phyloP scores from a whole-genome alignment of 75 land plant species.

The Cupressus sempervirens region DNA sequence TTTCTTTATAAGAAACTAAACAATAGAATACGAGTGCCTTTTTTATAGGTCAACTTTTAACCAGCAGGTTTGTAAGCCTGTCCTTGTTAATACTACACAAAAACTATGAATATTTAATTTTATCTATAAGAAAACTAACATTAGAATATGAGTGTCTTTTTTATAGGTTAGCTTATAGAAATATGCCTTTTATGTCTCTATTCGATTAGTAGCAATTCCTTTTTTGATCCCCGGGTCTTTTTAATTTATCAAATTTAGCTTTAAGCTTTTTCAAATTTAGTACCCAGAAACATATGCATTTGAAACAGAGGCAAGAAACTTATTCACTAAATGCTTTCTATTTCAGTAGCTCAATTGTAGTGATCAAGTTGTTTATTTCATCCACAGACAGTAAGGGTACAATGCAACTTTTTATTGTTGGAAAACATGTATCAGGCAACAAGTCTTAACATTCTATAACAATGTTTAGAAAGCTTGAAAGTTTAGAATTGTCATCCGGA shows the following conservation, averaged over 20 bases:
- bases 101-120: neutral
- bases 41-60: slow-evolving; percentile 4
- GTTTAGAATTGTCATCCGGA: neutral
- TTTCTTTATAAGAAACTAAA: neutral
- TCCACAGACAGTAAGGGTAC: neutral
- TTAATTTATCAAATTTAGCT: neutral
- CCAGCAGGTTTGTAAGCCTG: slow-evolving; percentile 37
- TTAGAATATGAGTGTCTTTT: neutral
- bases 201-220: neutral
- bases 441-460: neutral
- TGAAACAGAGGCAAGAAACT: neutral
- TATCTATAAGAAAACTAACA: neutral
- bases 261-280: neutral
- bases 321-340: neutral
- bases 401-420: neutral
- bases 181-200: neutral
- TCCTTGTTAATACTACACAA: neutral
- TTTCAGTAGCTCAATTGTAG: too few species aligned
- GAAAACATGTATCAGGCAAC: neutral
- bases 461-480: neutral
- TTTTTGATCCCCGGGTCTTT: neutral
- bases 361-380: neutral
- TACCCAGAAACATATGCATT: neutral
- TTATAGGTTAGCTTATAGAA: neutral
- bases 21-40: neutral